Conservation (phyloP, 2,329 filamentous ascomycete genomes). For the Alternaria atra region DNA sequence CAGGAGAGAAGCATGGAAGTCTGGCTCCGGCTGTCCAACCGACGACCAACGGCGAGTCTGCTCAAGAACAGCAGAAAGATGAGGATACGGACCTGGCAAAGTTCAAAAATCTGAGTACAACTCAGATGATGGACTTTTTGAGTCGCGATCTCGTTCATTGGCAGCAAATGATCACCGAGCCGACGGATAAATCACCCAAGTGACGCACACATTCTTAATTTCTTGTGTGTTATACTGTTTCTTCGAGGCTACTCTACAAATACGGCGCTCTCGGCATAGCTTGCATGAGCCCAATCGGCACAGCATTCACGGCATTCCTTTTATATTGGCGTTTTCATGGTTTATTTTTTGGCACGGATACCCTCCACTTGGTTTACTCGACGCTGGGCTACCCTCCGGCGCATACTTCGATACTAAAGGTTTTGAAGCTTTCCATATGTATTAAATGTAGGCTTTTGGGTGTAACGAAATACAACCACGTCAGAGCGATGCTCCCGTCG, state of each 20-base stretch:
- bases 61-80: conserved; percentile 50
- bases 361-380: conserved; percentile 39
- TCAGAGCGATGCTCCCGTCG: background rate
- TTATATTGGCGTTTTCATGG: conserved; percentile 28
- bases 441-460: background rate
- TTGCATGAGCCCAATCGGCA: conserved; percentile 3
- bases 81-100: conserved; percentile 46
- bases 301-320: conserved; percentile 1
- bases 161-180: conserved; percentile 67
- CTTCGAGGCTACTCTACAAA: background rate
- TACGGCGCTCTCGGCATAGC: conserved; percentile 9
- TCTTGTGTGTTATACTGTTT: background rate
- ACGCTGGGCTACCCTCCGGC: background rate
- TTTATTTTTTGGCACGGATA: conserved; percentile 37
- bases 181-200: conserved; percentile 38
- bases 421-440: conserved; percentile 4
- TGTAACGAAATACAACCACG: conserved; percentile 7
- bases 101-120: conserved; percentile 78
- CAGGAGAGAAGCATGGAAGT: conserved; percentile 56
- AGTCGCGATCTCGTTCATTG: conserved; percentile 83
- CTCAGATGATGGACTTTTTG: conserved; percentile 91
- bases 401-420: background rate
- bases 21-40: conserved; percentile 38
- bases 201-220: background rate
- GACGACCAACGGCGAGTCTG: conserved; percentile 34